A percentile compares a stretch with the other conserved stretches of the same genome.
phyloP scores from a whole-genome alignment of 2,329 filamentous ascomycete genomes.

The Aaosphaeria pasadenensis region DNA sequence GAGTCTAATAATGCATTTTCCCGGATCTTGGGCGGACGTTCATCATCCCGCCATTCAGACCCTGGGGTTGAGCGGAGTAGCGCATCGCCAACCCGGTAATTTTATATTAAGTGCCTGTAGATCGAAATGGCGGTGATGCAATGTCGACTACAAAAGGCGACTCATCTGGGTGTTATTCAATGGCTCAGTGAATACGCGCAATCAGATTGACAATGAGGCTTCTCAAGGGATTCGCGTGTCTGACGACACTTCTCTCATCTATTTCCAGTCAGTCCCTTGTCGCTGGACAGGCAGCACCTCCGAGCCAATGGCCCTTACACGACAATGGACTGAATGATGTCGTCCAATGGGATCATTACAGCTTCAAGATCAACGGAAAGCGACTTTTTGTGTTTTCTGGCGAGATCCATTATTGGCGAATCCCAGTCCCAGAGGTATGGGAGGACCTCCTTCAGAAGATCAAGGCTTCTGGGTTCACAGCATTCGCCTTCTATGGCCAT shows the following conservation, averaged over 20 bases:
- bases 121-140: neutral
- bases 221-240: neutral
- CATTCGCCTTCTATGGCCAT: conserved; percentile 47
- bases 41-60: conserved; percentile 6
- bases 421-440: conserved; percentile 51
- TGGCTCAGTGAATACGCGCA: neutral
- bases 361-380: conserved; percentile 51
- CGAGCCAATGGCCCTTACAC: conserved; percentile 46
- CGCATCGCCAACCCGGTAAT: neutral
- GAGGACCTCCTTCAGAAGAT: conserved; percentile 52
- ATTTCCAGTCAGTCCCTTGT: conserved; percentile 1
- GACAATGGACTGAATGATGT: conserved; percentile 47
- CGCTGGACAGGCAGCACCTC: conserved; percentile 19
- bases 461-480: conserved; percentile 51
- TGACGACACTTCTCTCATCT: neutral
- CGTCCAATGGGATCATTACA: conserved; percentile 55
- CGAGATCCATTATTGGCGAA: conserved; percentile 54
- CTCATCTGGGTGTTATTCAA: neutral
- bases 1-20: conserved; percentile 3
- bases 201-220: neutral
- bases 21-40: conserved; percentile 3
- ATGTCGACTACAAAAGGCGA: neutral
- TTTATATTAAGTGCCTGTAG: no score
- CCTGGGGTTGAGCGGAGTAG: neutral
- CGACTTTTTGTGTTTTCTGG: conserved; percentile 53